Percentiles rank a stretch among this genome's conserved stretches.
These are phyloP conservation scores for Aureobasidium sp. DNA, from an alignment of 2,329 filamentous ascomycete genomes.

Conservation along the genomic window DNA sequence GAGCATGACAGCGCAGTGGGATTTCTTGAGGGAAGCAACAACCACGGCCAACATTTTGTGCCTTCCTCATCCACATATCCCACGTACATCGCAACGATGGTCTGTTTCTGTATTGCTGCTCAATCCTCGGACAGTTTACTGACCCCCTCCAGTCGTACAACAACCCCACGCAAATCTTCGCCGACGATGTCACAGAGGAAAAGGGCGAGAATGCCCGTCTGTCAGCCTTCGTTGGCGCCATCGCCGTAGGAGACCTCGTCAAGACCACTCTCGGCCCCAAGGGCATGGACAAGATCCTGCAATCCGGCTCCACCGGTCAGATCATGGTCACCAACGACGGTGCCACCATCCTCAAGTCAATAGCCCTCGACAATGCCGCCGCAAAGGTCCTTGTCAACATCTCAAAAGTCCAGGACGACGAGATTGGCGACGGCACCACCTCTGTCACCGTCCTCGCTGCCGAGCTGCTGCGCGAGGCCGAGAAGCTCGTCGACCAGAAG, in stretches of 20 bases:
- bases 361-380: constrained; percentile 95
- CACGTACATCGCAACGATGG: constrained; percentile 17
- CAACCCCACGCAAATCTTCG: constrained; percentile 96
- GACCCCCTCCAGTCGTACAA: constrained; percentile 30
- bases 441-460: constrained; percentile 95
- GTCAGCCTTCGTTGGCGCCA: constrained; percentile 95
- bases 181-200: constrained; percentile 92
- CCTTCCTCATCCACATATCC: neutral
- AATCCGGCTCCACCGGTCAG: constrained; percentile 90
- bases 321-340: constrained; percentile 99
- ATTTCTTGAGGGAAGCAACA: constrained; percentile 5
- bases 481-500: constrained; percentile 95
- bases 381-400: constrained; percentile 99
- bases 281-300: constrained; percentile 98
- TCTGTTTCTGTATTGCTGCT: neutral
- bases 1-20: constrained; percentile 1
- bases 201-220: constrained; percentile 99
- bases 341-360: constrained; percentile 95
- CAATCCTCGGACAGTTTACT: neutral
- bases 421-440: constrained; percentile 95
- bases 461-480: constrained; percentile 89
- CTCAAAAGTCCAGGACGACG: constrained; percentile 97
- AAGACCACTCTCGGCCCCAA: constrained; percentile 97
- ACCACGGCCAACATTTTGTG: neutral
- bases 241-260: constrained; percentile 92